Base-by-base conservation (phyloP, 352 stramenopile species). In the Globisporangium rhizosaccharum region DNA sequence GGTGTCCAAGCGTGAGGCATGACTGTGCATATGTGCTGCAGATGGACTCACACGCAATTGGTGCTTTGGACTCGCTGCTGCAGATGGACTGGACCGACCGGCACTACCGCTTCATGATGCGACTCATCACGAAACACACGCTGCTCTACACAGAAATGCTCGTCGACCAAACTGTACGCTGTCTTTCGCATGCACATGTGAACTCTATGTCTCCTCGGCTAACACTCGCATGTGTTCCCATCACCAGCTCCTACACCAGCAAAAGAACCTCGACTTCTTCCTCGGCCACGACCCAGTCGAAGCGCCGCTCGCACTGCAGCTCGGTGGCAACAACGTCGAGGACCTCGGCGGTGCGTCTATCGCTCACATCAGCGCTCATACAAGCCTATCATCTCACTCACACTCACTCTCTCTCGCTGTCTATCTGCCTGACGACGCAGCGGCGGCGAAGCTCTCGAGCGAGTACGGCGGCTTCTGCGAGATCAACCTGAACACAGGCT, bases 131-230 rank as follows among this genome's bases (percentile, higher is more conserved):
- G 7, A 84, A 88, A 57, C 70, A 76, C 48, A 99, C 96, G 23
- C 67, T 98, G 39, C 70, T 99, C 18, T 99, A 97, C 72, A 99
- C 94, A 11, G 97, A 99, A 79, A 99, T 99, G 97, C 87, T 99
- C 23, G 94, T 98, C 44, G 93, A 97, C 48, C 91, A 98, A 64
- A 98, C 96, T 14, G 83, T 99, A 46, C 50, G 75, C 30, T 11
- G 26, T 42, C n/a, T 10, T 14, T 25, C 30, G 14, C 8, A 52
- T 20, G 9, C 11, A 33, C 28, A 33, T 7, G 28, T 33, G 28
- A 33, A 33, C 28, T 3, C 28, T 33, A 6, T 33, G 28, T 33
- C 28, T 33, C 28, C 6, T 33, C 28, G 25, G 20, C 28, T 36
- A 9, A 12, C 15, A 11, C 65, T 30, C 12, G 18, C 14, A 15